Base-by-base conservation (phyloP, 352 stramenopile species). In the Elongisporangium prolatum region DNA sequence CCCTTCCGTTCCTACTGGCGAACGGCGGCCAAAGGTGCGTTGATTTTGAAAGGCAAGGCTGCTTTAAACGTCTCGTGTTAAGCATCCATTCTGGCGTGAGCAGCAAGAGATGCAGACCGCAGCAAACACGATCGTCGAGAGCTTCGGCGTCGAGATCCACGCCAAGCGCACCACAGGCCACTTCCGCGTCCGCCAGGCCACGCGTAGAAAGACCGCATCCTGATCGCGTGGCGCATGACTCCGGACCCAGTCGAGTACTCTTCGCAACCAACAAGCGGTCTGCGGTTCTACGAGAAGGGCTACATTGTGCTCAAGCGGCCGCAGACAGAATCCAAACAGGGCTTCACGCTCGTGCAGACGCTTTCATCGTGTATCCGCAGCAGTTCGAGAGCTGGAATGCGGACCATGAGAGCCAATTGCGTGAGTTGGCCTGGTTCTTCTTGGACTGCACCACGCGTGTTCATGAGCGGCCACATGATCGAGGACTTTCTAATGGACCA, bases 251-350 rank as follows among this genome's bases (percentile, higher is more conserved):
- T 77, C 13, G 72, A 81, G 44, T 72, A 75, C 20, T 69, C 68
- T n/a, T 69, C 68, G 40, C 65, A 64, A 0, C 66, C 62, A 7
- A 71, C 75, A 47, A 48, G 69, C 3, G 73, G 61, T 34, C 65
- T 77, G 18, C 68, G 64, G 1, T 81, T 81, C 55, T 52, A 50
- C 20, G 69, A 81, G 9, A 73, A 75, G 13, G 69, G 72, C 37
- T 81, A 78, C 52, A 74, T 78, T 10, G 66, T 82, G 20, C 71
- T 65, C 28, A 71, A 70, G 48, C 61, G 68, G 10, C 64, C 70
- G 16, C 28, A 38, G 28, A 9, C 4, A 13, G 28, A 38, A 9
- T 2, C 28, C 9, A 5, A 38, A 38, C 57, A 54, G 40, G 63
- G 62, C 1, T 71, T 72, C 21, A 68, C 69, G 10, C 59, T 78